phyloP scores from a whole-genome alignment of 805 yeast species.

The Metschnikowia santaceciliae region DNA sequence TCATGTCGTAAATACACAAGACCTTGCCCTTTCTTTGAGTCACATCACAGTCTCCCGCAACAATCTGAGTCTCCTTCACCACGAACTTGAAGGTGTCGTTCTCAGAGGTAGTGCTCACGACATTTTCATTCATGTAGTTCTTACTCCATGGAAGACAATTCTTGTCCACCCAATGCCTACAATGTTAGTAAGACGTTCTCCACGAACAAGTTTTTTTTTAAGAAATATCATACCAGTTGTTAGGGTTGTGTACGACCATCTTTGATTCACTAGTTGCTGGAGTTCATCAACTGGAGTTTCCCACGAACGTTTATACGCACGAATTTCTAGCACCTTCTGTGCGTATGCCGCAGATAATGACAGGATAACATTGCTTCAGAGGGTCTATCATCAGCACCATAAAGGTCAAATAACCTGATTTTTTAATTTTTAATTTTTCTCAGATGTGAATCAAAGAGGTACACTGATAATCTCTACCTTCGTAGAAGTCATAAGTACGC shows the following conservation, averaged over 20 bases:
- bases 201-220: background rate
- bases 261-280: background rate
- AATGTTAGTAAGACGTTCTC: constrained; percentile 15
- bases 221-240: constrained; percentile 50
- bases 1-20: constrained; percentile 68
- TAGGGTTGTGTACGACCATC: constrained; percentile 70
- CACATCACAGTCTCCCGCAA: constrained; percentile 74
- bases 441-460: background rate
- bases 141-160: constrained; percentile 65
- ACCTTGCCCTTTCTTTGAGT: constrained; percentile 82
- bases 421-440: too few species aligned
- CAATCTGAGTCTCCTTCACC: constrained; percentile 39
- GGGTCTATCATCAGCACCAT: background rate
- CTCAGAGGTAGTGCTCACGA: constrained; percentile 28
- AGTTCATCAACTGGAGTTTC: background rate
- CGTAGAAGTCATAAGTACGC: background rate
- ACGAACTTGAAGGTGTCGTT: constrained; percentile 23
- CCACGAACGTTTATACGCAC: constrained; percentile 1
- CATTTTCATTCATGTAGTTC: constrained; percentile 41
- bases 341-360: background rate
- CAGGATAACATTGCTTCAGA: background rate
- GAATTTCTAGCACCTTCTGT: constrained; percentile 4
- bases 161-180: constrained; percentile 68
- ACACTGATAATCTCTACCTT: background rate
- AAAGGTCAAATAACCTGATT: background rate